phyloP scores from a whole-genome alignment of 495 filamentous ascomycete genomes.

The Astrothelium macrocarpum region DNA sequence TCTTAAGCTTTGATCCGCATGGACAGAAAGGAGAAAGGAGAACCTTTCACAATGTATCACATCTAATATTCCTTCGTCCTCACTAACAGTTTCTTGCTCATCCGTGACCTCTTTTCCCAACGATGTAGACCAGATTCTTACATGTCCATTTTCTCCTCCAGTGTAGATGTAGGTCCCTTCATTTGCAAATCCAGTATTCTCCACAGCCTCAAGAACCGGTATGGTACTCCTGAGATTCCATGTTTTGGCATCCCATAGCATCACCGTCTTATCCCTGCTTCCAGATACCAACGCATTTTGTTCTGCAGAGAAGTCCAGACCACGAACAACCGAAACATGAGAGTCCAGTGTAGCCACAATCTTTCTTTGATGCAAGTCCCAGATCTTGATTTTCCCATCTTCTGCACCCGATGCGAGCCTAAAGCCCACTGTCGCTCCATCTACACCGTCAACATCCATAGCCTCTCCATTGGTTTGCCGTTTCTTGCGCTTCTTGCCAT shows the following conservation, averaged over 20 bases:
- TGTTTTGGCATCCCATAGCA: slow-evolving; percentile 73
- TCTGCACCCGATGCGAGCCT: slow-evolving; percentile 83
- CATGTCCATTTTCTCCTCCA: slow-evolving; percentile 72
- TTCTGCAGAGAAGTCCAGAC: slow-evolving; percentile 64
- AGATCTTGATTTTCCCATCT: slow-evolving; percentile 83
- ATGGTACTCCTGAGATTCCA: slow-evolving; percentile 82
- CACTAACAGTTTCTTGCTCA: slow-evolving; percentile 54
- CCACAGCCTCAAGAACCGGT: slow-evolving; percentile 74
- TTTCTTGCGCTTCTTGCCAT: slow-evolving; percentile 40
- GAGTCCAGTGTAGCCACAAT: slow-evolving; percentile 72
- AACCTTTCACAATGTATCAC: slow-evolving; percentile 53
- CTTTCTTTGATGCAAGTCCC: slow-evolving; percentile 77
- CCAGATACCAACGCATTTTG: slow-evolving; percentile 74
- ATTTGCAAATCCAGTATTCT: slow-evolving; percentile 69
- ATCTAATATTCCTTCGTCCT: slow-evolving; percentile 68
- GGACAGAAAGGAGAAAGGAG: slow-evolving; percentile 67
- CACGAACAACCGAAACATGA: slow-evolving; percentile 85
- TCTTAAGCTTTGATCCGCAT: slow-evolving; percentile 76
- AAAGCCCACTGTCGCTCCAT: slow-evolving; percentile 46
- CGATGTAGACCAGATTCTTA: slow-evolving; percentile 73
- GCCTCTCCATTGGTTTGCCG: slow-evolving; percentile 36
- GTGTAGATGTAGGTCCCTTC: slow-evolving; percentile 63
- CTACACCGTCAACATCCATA: slow-evolving; percentile 32
- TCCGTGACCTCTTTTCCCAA: slow-evolving; percentile 68
- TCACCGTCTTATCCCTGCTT: slow-evolving; percentile 89